Evolutionary conservation across 1,284 basidiomycete genomes (phyloP).

Genomic region (Heterobasidion parviporum): DNA sequence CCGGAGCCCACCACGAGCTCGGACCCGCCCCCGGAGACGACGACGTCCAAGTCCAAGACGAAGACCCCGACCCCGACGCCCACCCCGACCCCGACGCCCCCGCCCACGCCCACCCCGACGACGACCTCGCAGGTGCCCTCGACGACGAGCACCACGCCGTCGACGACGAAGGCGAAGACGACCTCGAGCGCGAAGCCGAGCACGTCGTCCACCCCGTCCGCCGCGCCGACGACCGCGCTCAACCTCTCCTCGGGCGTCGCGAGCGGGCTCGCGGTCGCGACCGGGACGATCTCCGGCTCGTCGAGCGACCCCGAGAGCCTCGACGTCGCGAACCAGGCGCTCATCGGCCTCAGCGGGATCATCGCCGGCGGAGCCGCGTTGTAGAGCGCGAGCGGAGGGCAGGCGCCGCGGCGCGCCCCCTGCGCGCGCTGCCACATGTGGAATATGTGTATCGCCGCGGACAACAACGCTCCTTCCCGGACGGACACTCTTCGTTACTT

Average conservation of each 20-base stretch:
- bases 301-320: slow-evolving; percentile 23
- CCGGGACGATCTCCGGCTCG: slow-evolving; percentile 14
- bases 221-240: slow-evolving; percentile 4
- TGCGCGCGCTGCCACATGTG: no score
- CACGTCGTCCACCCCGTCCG: slow-evolving; percentile 13
- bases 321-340: slow-evolving; percentile 22
- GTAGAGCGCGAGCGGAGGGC: no score
- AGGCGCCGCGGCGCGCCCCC: no score
- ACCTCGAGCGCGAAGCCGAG: slow-evolving; percentile 12
- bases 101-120: slow-evolving; percentile 17
- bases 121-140: slow-evolving; percentile 16
- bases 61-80: slow-evolving; percentile 16
- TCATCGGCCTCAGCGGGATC: slow-evolving; percentile 29
- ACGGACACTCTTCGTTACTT: no score
- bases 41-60: slow-evolving; percentile 12
- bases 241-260: slow-evolving; percentile 12
- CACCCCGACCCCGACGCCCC: slow-evolving; percentile 16
- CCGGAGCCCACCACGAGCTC: slow-evolving; percentile 12
- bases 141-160: slow-evolving; percentile 15
- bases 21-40: slow-evolving; percentile 3
- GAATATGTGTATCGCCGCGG: no score
- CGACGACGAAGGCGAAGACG: slow-evolving; percentile 15
- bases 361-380: slow-evolving; percentile 17
- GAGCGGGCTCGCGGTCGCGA: slow-evolving; percentile 24
- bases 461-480: no score